phyloP scores from a whole-genome alignment of 768 basidiomycete species.

The Kwoniella dendrophila region DNA sequence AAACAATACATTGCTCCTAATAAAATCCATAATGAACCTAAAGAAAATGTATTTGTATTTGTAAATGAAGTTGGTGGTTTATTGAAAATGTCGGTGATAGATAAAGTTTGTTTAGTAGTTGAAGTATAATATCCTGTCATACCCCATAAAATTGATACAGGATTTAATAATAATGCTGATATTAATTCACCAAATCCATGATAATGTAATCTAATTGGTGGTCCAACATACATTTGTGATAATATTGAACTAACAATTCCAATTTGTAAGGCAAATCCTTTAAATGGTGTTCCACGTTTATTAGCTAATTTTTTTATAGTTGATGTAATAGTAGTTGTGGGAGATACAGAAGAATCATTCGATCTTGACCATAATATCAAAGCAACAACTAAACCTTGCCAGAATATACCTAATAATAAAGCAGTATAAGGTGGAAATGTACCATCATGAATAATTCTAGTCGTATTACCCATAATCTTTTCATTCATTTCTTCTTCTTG shows the following conservation, averaged over 20 bases:
- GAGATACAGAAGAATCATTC: conserved; percentile 16
- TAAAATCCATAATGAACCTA: conserved; percentile 27
- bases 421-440: conserved; percentile 39
- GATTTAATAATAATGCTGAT: conserved; percentile 29
- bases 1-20: conserved; percentile 30
- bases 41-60: conserved; percentile 18
- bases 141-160: conserved; percentile 33
- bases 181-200: conserved; percentile 34
- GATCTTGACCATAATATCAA: conserved; percentile 27
- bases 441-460: conserved; percentile 41
- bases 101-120: conserved; percentile 10
- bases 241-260: conserved; percentile 31
- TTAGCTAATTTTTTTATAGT: not conserved
- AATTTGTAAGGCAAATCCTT: conserved; percentile 30
- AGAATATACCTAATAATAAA: conserved; percentile 5
- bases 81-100: conserved; percentile 11
- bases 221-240: conserved; percentile 37
- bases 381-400: conserved; percentile 20
- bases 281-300: conserved; percentile 22
- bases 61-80: no score
- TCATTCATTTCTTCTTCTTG: conserved; percentile 27
- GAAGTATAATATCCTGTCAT: conserved; percentile 39
- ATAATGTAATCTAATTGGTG: conserved; percentile 37
- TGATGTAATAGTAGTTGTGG: not conserved
- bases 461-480: conserved; percentile 40